These are phyloP conservation scores for Dorcoceras hygrometricum DNA, from an alignment of 257 asterid species.

Conservation along the genomic window DNA sequence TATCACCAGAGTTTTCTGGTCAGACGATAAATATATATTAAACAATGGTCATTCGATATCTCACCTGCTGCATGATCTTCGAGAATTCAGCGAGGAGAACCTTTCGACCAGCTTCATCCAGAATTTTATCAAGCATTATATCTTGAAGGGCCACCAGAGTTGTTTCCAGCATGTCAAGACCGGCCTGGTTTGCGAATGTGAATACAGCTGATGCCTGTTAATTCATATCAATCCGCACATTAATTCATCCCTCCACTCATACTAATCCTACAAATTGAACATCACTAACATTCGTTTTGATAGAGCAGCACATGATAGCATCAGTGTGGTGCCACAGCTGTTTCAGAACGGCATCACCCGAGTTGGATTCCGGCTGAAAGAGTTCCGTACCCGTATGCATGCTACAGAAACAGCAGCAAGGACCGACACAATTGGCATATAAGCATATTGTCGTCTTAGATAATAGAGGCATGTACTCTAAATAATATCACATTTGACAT, in stretches of 20 bases:
- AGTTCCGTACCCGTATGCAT: slow-evolving; percentile 79
- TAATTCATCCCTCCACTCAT: too few relatives aligned
- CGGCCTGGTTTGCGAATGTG: slow-evolving; percentile 89
- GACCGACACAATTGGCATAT: neutral
- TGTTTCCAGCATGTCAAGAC: slow-evolving; percentile 98
- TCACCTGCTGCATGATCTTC: slow-evolving; percentile 92
- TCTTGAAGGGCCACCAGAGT: slow-evolving; percentile 89
- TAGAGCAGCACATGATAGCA: slow-evolving; percentile 92
- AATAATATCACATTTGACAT: neutral
- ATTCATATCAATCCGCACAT: too few relatives aligned
- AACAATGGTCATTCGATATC: too few relatives aligned
- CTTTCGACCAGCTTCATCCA: slow-evolving; percentile 82
- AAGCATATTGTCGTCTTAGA: too few relatives aligned
- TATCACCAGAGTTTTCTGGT: too few relatives aligned
- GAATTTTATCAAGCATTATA: slow-evolving; percentile 81
- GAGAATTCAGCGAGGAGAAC: slow-evolving; percentile 74
- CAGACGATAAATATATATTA: too few relatives aligned
- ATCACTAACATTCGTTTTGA: slow-evolving; percentile 65
- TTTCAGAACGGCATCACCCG: slow-evolving; percentile 69
- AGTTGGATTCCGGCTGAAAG: slow-evolving; percentile 43
- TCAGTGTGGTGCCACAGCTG: slow-evolving; percentile 88
- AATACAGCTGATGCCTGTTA: slow-evolving; percentile 84
- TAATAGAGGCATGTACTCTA: neutral
- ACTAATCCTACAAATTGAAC: neutral
- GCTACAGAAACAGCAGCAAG: slow-evolving; percentile 29